Evolutionary conservation across 441 rosid genomes (phyloP), one percentile per base, ranked within the genome.

Genomic region (Pelargonium fulgidum): DNA sequence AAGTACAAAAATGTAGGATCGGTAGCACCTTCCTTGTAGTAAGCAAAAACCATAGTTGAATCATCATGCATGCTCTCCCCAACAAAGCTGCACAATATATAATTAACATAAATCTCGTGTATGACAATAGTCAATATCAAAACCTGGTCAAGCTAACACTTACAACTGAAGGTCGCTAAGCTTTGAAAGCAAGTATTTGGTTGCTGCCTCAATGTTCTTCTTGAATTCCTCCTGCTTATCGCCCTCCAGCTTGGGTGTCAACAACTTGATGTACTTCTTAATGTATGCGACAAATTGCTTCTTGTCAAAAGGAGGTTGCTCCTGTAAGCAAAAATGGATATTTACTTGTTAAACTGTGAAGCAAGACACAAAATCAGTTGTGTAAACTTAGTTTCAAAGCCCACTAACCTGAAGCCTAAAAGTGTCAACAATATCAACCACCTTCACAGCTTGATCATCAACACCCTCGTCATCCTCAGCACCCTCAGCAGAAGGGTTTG

Each of bases 1-100:
- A 95, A 85, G 84, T 95, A 95, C 85, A 95, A 79, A 85, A 95
- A 95, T 44, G 98, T 95, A 3, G 99, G 98, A 77, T 95, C 95
- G 0, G 86, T 48, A 3, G 95, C 92, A 75, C 98, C 99, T 0
- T 92, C 99, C 82, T 86, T 95, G 89, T 95, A 95, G 87, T 92
- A 89, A 64, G 99, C 98, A 68, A 95, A 81, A 56, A 95, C 99
- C 87, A 92, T 4, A 59, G 61, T 1, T 29, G 79, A 66, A 72
- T 95, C 98, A 72, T 90, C 97, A 0, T 74, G 78, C 98, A 92
- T 90, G 76, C 96, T 87, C 84, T 95, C 99, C 5, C 99, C 99
- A 26, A 95, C 92, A 52, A 95, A 95, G 80, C 99, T 95, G 85
- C 68, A 68, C 7, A 11, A 7, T 4, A 62, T 19, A 24, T 17